Percentiles rank a stretch among this genome's conserved stretches.
These are phyloP conservation scores for Alternaria hordeiaustralica DNA, from an alignment of 2,329 filamentous ascomycete genomes.

Conservation along the genomic window DNA sequence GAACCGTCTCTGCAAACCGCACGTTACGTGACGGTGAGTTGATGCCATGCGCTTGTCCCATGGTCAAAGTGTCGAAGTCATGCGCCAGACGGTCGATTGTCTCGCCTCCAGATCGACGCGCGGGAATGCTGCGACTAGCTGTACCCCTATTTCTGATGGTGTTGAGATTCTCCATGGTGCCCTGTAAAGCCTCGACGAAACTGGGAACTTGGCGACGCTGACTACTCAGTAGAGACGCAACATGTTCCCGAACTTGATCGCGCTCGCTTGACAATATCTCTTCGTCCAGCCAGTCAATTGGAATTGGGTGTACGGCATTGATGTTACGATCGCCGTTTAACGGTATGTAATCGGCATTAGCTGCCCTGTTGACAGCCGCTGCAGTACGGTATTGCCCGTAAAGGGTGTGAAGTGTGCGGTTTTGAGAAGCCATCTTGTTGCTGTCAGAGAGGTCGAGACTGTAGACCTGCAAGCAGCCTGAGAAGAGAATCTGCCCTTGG, in stretches of 20 bases:
- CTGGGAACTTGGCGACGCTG: background rate
- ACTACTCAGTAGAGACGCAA: background rate
- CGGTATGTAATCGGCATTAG: background rate
- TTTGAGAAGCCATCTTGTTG: fast-evolving
- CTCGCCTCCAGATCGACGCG: background rate
- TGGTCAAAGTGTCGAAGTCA: background rate
- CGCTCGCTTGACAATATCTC: background rate
- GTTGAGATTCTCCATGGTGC: background rate
- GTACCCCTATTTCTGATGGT: background rate
- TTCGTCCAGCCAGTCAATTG: background rate
- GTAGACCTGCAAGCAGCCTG: background rate
- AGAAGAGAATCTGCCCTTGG: background rate
- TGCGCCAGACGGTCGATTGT: background rate
- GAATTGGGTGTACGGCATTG: background rate
- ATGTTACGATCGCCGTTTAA: background rate
- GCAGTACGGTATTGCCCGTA: background rate
- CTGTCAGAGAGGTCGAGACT: background rate
- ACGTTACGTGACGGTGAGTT: background rate
- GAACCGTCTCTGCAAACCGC: background rate
- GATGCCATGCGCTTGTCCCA: background rate
- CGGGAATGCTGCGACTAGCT: background rate
- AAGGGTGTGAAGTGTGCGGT: background rate
- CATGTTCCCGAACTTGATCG: background rate
- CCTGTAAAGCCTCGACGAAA: background rate
- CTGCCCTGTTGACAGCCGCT: background rate